Percentiles rank a stretch among this genome's conserved stretches.
These are phyloP conservation scores for Meyerozyma athensensis DNA, from an alignment of 1,139 yeast genomes.

Conservation along the genomic window DNA sequence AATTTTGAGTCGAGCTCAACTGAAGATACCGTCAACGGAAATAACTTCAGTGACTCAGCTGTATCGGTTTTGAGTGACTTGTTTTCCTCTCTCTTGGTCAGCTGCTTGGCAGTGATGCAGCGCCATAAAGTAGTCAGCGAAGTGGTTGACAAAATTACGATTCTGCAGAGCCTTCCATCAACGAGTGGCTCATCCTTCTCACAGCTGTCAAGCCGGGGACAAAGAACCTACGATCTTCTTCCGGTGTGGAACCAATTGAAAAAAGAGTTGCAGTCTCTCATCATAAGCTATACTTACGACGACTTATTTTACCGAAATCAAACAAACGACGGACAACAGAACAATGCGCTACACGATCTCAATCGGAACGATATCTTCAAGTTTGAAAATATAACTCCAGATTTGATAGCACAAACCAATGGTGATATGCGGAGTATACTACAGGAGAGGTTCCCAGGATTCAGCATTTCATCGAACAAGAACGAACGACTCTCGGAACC, in stretches of 20 bases:
- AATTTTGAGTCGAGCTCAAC: conserved; percentile 22
- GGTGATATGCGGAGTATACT: conserved; percentile 43
- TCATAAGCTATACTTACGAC: conserved; percentile 51
- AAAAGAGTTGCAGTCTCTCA: conserved; percentile 52
- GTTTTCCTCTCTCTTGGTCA: conserved; percentile 63
- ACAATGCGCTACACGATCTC: conserved; percentile 18
- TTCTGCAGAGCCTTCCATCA: conserved; percentile 8
- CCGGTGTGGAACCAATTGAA: conserved; percentile 57
- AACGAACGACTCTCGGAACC: conserved; percentile 3
- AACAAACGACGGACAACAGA: not conserved
- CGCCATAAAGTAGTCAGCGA: conserved; percentile 64
- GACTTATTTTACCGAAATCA: conserved; percentile 7
- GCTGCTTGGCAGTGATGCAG: conserved; percentile 61
- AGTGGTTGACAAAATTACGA: conserved; percentile 29
- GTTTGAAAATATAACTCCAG: conserved; percentile 42
- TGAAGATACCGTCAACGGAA: conserved; percentile 22
- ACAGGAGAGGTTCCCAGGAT: conserved; percentile 61
- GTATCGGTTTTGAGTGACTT: conserved; percentile 63
- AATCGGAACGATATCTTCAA: conserved; percentile 37
- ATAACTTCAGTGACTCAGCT: conserved; percentile 40
- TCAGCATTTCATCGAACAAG: conserved; percentile 25
- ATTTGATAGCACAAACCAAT: conserved; percentile 31
- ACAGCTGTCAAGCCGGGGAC: not conserved
- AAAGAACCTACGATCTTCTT: conserved; percentile 29
- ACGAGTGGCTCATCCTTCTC: not conserved